These are phyloP conservation scores for Chalaropsis thielavioides DNA, from an alignment of 2,329 filamentous ascomycete genomes.

Conservation along the genomic window DNA sequence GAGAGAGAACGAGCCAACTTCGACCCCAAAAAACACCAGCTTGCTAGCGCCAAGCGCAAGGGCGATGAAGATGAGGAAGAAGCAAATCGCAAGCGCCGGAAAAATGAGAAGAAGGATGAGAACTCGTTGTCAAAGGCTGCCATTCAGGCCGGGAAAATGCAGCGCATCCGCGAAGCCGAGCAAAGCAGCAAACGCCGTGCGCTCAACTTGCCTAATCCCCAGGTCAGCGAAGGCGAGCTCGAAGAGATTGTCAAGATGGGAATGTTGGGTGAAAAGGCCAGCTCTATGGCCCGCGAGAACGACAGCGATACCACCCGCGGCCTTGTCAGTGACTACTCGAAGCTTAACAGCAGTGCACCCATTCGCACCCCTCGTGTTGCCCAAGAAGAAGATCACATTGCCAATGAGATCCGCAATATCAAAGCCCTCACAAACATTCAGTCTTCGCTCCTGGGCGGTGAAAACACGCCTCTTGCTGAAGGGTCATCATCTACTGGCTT, in stretches of 20 bases:
- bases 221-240: constrained; percentile 82
- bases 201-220: constrained; percentile 72
- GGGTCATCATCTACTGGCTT: constrained; percentile 74
- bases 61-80: constrained; percentile 75
- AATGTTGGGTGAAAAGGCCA: constrained; percentile 78
- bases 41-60: constrained; percentile 73
- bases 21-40: constrained; percentile 82
- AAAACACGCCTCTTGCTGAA: constrained; percentile 80
- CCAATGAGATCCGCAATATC: constrained; percentile 93
- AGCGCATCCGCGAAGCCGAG: constrained; percentile 89
- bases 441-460: constrained; percentile 81
- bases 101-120: constrained; percentile 67
- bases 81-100: constrained; percentile 69
- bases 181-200: constrained; percentile 84
- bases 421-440: constrained; percentile 83
- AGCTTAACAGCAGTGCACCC: constrained; percentile 65
- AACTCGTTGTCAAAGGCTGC: constrained; percentile 66
- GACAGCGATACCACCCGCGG: constrained; percentile 78
- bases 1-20: constrained; percentile 74
- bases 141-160: constrained; percentile 82
- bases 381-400: constrained; percentile 85
- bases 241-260: constrained; percentile 99
- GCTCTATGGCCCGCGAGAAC: constrained; percentile 55
- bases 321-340: constrained; percentile 73
- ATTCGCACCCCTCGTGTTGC: constrained; percentile 86